A percentile compares a stretch with the other conserved stretches of the same genome.
Conservation (phyloP, 345 rosid species). For the Alliaria petiolata region DNA sequence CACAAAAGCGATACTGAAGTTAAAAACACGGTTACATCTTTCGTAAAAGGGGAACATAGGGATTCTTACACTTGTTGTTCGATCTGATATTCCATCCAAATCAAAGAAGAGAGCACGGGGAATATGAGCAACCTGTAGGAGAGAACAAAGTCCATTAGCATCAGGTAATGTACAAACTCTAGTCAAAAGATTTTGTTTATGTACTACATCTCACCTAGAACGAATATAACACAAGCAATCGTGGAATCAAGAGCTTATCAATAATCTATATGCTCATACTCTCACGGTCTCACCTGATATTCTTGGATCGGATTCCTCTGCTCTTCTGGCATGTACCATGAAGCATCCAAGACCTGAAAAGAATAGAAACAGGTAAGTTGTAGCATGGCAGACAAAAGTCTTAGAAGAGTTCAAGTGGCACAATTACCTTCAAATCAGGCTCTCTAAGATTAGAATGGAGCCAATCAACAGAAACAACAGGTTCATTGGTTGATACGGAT, state of each 20-base stretch:
- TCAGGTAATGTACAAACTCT: slow-evolving; percentile 9
- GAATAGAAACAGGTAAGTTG: neutral
- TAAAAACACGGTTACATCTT: neutral
- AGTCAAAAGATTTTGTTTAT: neutral
- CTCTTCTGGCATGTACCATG: slow-evolving; percentile 99
- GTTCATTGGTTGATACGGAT: slow-evolving; percentile 52
- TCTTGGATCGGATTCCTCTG: slow-evolving; percentile 96
- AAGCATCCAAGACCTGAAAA: slow-evolving; percentile 85
- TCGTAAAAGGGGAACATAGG: neutral
- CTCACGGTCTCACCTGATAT: slow-evolving; percentile 86
- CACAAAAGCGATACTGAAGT: neutral
- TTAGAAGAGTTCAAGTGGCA: neutral
- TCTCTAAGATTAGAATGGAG: slow-evolving; percentile 72
- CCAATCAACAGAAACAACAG: slow-evolving; percentile 96
- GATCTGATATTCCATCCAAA: slow-evolving; percentile 91
- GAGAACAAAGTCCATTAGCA: neutral
- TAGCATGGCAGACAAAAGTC: neutral
- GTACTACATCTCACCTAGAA: neutral
- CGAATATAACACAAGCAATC: neutral
- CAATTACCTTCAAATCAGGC: slow-evolving; percentile 76
- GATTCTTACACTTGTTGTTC: slow-evolving; percentile 58
- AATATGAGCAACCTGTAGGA: slow-evolving; percentile 87
- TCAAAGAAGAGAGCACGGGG: slow-evolving; percentile 97
- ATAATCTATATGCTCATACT: no score
- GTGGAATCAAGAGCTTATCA: slow-evolving; percentile 5